These are phyloP conservation scores for Cyberlindnera mrakii DNA, from an alignment of 805 yeast species.

Conservation along the genomic window DNA sequence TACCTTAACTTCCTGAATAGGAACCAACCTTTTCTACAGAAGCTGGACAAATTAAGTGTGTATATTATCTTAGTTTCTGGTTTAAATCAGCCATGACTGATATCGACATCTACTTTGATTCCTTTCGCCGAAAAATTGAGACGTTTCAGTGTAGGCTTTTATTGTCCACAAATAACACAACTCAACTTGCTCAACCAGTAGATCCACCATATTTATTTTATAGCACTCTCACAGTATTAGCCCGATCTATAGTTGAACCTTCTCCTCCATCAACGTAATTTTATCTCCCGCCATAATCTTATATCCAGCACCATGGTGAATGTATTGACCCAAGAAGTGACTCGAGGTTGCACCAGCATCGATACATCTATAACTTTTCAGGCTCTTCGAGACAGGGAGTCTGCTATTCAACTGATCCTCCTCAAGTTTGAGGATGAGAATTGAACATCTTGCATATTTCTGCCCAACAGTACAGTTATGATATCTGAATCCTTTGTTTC, in stretches of 20 bases:
- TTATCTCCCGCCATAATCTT: slow-evolving; percentile 14
- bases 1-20: neutral
- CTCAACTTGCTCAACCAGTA: neutral
- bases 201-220: too few species aligned
- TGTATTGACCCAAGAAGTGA: slow-evolving; percentile 16
- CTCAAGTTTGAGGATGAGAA: slow-evolving; percentile 15
- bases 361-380: slow-evolving; percentile 11
- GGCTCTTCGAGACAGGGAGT: slow-evolving; percentile 11
- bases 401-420: slow-evolving; percentile 13
- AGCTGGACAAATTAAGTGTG: neutral
- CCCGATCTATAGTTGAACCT: slow-evolving; percentile 1
- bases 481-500: neutral
- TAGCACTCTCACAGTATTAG: neutral
- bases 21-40: neutral
- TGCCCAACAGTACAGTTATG: slow-evolving; percentile 12
- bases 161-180: too few species aligned
- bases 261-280: slow-evolving; percentile 11
- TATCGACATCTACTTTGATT: neutral
- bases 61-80: neutral
- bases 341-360: slow-evolving; percentile 10
- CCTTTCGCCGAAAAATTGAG: neutral
- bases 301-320: slow-evolving; percentile 18
- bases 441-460: slow-evolving; percentile 17
- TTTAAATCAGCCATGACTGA: neutral
- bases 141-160: neutral